Base-by-base conservation (phyloP, 495 filamentous ascomycete species). In the Neurospora terricola region DNA sequence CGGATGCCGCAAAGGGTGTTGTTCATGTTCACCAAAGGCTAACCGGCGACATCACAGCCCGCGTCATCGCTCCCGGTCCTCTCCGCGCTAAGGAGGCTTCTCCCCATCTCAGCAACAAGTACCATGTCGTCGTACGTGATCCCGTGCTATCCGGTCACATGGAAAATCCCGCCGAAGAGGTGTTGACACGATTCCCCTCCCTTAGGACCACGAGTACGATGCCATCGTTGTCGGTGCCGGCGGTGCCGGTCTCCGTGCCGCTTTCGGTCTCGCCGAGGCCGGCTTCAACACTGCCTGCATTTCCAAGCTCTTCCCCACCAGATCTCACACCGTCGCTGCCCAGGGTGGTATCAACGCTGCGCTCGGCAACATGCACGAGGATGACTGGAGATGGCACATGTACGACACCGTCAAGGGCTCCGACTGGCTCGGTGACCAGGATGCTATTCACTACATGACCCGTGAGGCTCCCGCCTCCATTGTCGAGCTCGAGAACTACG, bases 301-400 rank as follows among this genome's bases (percentile, higher is more conserved):
- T 84, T 97, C 93, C 48, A 98, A 98, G 87, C 90, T 98, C 38
- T 98, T 98, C 86, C 95, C 95, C 73, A 98, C 95, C 40, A 87
- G 95, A 87, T 92, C 89, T 83, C 95, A 98, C 85, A 98, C 95
- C 23, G 95, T 98, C 78, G 95, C 95, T 69, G 95, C 95, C 38
- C 93, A 95, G 80, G 93, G 93, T 76, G 94, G 94, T 77, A 97
- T 97, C 86, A 97, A 97, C 84, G 95, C 95, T 76, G 95, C 95
- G 66, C 89, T 98, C 76, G 95, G 95, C 83, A 98, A 98, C 80
- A 88, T 88, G 86, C 85, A 89, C 84, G 86, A 87, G 83, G 95
- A 98, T 82, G 95, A 98, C 86, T 98, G 95, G 95, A 91, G 95
- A 83, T 98, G 95, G 95, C 95, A 98, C 86, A 98, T 98, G 95